Evolutionary conservation across 352 stramenopile species (phyloP).

Genomic region (Phytophthora parvispora): DNA sequence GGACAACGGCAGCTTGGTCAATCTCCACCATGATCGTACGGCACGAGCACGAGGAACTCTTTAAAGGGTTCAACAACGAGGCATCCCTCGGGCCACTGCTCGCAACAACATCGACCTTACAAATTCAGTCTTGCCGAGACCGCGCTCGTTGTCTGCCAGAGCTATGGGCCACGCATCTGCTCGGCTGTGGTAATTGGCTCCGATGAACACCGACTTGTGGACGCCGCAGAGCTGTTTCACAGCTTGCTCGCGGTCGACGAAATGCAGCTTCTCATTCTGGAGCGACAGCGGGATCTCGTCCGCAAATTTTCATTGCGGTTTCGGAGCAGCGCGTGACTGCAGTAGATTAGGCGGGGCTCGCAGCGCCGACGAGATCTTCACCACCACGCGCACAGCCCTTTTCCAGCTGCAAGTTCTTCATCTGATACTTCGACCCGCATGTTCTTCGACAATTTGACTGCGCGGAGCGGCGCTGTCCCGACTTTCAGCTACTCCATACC

Average conservation of each 20-base stretch:
- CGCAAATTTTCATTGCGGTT: background rate
- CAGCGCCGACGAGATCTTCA: background rate
- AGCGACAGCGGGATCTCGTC: background rate
- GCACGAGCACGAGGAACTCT: background rate
- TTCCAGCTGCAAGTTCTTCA: background rate
- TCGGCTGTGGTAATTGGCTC: background rate
- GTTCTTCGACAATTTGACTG: background rate
- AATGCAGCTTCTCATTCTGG: background rate
- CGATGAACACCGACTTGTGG: background rate
- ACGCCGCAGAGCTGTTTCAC: background rate
- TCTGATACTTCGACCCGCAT: background rate
- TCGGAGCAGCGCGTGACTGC: background rate
- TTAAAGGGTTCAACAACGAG: background rate
- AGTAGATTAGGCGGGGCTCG: background rate
- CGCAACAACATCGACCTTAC: background rate
- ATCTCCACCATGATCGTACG: background rate
- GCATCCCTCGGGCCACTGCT: background rate
- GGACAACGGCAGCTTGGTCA: background rate
- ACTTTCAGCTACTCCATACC: background rate
- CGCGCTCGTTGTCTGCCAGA: background rate
- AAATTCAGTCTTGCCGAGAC: background rate
- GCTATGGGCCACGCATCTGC: background rate
- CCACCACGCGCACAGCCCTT: background rate
- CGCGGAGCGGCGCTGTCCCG: background rate
- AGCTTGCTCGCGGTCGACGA: no score